These are phyloP conservation scores for Colletotrichum magnum DNA, from an alignment of 2,329 filamentous ascomycete species.

Conservation along the genomic window DNA sequence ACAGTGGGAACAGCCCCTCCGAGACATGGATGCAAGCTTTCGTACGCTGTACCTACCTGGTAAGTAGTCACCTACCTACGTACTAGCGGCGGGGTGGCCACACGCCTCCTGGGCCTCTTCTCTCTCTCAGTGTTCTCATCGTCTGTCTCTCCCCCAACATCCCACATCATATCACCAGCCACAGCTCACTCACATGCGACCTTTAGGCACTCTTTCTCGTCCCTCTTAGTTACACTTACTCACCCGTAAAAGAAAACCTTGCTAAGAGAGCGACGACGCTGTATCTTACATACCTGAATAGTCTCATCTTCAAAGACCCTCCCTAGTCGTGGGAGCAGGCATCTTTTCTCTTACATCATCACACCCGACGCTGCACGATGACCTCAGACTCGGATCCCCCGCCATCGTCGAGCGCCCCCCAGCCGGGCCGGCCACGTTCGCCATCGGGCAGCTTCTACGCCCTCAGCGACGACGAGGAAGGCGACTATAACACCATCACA, in stretches of 20 bases:
- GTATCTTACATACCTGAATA: conserved; percentile 14
- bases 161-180: conserved; percentile 33
- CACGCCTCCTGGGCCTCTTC: conserved; percentile 6
- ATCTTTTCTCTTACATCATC: conserved; percentile 26
- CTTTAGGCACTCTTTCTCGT: conserved; percentile 5
- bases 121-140: conserved; percentile 7
- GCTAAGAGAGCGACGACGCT: conserved; percentile 5
- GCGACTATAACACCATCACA: conserved; percentile 93
- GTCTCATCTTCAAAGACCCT: conserved; percentile 18
- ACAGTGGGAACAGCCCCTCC: conserved; percentile 35
- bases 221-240: background rate
- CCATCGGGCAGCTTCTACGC: conserved; percentile 93
- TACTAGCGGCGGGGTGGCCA: conserved; percentile 19
- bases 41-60: background rate
- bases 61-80: background rate
- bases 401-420: conserved; percentile 36
- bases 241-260: conserved; percentile 12
- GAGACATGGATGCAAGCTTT: conserved; percentile 39
- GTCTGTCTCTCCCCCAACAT: conserved; percentile 18
- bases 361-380: conserved; percentile 29
- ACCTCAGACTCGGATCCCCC: conserved; percentile 42
- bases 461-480: conserved; percentile 95
- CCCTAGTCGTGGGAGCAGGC: conserved; percentile 20
- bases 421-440: conserved; percentile 67
- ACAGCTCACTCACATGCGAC: conserved; percentile 37